Conservation (phyloP, 2,329 filamentous ascomycete genomes). For the Colletotrichum zoysiae region DNA sequence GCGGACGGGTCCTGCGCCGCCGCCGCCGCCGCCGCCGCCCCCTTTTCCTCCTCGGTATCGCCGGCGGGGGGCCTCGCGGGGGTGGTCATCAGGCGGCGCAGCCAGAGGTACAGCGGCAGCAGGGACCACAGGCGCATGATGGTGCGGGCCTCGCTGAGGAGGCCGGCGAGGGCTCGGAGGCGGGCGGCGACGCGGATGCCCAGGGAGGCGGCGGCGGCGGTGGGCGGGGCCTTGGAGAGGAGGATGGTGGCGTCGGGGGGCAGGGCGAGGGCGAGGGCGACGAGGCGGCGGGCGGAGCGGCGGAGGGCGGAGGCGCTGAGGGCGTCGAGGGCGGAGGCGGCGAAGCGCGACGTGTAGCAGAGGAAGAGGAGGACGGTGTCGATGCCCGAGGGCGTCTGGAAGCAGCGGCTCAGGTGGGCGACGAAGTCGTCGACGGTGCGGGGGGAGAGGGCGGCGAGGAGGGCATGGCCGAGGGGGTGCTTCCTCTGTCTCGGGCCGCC, state of each 20-base stretch:
- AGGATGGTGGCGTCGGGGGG: conserved; percentile 64
- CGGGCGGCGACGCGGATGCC: conserved; percentile 64
- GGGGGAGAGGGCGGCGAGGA: conserved; percentile 53
- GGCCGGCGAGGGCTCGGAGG: conserved; percentile 71
- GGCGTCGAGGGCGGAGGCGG: conserved; percentile 63
- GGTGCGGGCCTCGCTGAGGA: conserved; percentile 79
- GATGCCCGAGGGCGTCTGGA: conserved; percentile 76
- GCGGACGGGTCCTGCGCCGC: conserved; percentile 53
- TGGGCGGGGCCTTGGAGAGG: conserved; percentile 54
- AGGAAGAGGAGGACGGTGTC: conserved; percentile 77
- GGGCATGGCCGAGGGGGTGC: conserved; percentile 47
- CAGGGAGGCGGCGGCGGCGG: conserved; percentile 54
- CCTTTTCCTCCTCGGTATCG: conserved; percentile 47
- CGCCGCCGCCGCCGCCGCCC: conserved; percentile 46
- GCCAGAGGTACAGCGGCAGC: conserved; percentile 79
- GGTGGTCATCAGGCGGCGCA: conserved; percentile 60
- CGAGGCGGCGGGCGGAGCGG: conserved; percentile 63
- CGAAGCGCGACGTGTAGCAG: conserved; percentile 74
- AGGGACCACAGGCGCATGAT: conserved; percentile 83
- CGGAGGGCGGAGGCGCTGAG: conserved; percentile 70
- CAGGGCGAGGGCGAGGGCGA: conserved; percentile 64
- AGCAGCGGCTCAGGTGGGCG: conserved; percentile 69
- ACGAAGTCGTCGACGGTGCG: conserved; percentile 65
- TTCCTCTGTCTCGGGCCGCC: conserved; percentile 44
- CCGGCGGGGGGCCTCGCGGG: conserved; percentile 45